These are phyloP conservation scores for Tolypocladium ophioglossoides DNA, from an alignment of 2,329 filamentous ascomycete species.

Conservation along the genomic window DNA sequence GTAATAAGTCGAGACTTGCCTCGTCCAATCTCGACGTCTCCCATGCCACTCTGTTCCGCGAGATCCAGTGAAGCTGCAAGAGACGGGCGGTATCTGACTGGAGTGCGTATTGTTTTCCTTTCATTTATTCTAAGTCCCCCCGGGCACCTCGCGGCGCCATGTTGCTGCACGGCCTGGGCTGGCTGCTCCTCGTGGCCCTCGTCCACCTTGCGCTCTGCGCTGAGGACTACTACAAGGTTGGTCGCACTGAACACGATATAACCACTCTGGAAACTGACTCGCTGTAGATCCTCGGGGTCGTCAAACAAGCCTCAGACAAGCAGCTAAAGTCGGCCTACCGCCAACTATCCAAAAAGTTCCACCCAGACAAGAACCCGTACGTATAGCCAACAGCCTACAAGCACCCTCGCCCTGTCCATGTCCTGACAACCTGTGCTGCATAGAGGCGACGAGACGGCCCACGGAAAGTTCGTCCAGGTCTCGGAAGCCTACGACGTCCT, in stretches of 20 bases:
- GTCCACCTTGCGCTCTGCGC: constrained; percentile 44
- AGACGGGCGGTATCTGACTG: neutral
- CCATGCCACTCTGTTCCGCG: neutral
- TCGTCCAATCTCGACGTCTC: neutral
- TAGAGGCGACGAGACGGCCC: constrained; percentile 67
- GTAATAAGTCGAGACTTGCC: constrained; percentile 9
- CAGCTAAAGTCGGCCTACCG: constrained; percentile 93
- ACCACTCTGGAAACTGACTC: neutral
- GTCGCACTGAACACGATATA: constrained; percentile 1
- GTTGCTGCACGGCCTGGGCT: constrained; percentile 38
- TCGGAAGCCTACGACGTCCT: constrained; percentile 94
- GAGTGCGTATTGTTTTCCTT: neutral
- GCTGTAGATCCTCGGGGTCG: constrained; percentile 63
- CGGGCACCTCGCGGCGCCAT: constrained; percentile 25
- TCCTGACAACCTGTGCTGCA: neutral
- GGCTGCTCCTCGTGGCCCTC: constrained; percentile 42
- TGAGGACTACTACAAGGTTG: constrained; percentile 73
- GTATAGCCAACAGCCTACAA: constrained; percentile 16
- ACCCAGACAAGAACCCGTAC: constrained; percentile 97
- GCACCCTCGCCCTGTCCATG: neutral
- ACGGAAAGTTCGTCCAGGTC: constrained; percentile 87
- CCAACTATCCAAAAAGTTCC: constrained; percentile 85
- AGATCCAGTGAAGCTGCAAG: neutral
- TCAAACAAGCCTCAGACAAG: constrained; percentile 68
- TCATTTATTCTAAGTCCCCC: constrained; percentile 3